Evolutionary conservation across 352 stramenopile species (phyloP).

Genomic region (Phytophthora idaei): DNA sequence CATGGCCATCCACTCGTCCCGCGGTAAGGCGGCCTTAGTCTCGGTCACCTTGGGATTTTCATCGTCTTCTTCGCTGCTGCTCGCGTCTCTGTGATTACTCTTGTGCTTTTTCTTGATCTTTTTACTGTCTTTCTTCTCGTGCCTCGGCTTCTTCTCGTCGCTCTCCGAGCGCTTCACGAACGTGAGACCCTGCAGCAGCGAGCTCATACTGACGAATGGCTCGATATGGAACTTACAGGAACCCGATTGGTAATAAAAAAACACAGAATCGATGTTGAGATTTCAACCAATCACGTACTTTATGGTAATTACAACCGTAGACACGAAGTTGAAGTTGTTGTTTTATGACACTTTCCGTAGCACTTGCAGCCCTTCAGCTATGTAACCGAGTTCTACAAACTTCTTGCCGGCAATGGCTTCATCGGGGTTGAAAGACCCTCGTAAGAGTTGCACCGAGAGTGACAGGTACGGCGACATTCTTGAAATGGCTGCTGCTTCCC

Average conservation of each 20-base stretch:
- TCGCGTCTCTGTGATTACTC: constrained; percentile 26
- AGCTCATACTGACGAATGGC: constrained; percentile 39
- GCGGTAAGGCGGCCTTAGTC: constrained; percentile 31
- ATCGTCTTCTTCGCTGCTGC: constrained; percentile 25
- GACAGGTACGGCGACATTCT: constrained; percentile 57
- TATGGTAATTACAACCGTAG: neutral
- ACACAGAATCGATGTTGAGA: constrained; percentile 1
- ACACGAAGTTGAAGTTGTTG: constrained; percentile 19
- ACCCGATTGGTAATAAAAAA: constrained; percentile 25
- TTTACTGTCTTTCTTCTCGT: constrained; percentile 39
- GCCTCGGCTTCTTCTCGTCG: constrained; percentile 31
- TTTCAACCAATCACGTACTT: neutral
- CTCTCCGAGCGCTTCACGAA: constrained; percentile 48
- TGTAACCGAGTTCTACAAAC: constrained; percentile 54
- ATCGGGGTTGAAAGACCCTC: constrained; percentile 41
- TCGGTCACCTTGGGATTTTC: constrained; percentile 1
- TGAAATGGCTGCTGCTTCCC: constrained; percentile 53
- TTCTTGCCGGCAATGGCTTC: constrained; percentile 40
- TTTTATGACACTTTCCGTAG: constrained; percentile 59
- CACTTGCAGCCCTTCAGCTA: constrained; percentile 53
- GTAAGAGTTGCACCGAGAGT: constrained; percentile 49
- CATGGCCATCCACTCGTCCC: constrained; percentile 88
- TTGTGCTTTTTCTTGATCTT: constrained; percentile 43
- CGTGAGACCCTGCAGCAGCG: constrained; percentile 71
- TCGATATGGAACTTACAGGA: neutral